Evolutionary conservation across 345 rosid species (phyloP).

Genomic region (Theobroma cacao): DNA sequence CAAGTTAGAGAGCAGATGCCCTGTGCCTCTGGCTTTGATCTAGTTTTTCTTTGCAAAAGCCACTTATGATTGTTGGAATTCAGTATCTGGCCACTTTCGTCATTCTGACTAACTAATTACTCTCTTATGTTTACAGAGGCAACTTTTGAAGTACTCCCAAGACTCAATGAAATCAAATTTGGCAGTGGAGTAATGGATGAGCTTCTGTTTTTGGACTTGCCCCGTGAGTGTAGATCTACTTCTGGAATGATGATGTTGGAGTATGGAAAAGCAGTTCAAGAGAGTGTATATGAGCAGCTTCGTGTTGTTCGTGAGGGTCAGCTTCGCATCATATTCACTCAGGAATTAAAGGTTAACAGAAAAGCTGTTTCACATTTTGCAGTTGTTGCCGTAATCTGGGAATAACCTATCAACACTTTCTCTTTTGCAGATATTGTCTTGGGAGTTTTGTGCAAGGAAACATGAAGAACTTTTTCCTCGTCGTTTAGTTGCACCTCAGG

Average conservation of each 20-base stretch:
- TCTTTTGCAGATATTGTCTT: conserved; percentile 69
- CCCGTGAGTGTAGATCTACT: conserved; percentile 71
- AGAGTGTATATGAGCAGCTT: conserved; percentile 94
- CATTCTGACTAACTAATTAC: background rate
- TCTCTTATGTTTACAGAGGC: conserved; percentile 62
- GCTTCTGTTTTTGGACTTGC: conserved; percentile 85
- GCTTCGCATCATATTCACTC: conserved; percentile 84
- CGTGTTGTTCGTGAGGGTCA: conserved; percentile 98
- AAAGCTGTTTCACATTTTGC: conserved; percentile 10
- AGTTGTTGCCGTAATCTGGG: background rate
- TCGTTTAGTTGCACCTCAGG: conserved; percentile 95
- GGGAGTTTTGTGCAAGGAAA: conserved; percentile 95
- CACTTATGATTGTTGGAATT: background rate
- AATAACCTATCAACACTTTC: background rate
- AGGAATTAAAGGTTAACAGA: conserved; percentile 74
- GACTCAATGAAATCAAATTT: conserved; percentile 94
- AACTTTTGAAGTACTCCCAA: conserved; percentile 90
- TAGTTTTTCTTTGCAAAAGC: background rate
- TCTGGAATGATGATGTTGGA: conserved; percentile 85
- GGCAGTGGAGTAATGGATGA: conserved; percentile 96
- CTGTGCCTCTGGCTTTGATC: background rate
- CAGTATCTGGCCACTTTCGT: background rate
- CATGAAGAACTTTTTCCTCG: conserved; percentile 98
- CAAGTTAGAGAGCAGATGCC: background rate
- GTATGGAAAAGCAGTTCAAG: conserved; percentile 91